A percentile compares a stretch with the other conserved stretches of the same genome.
Conservation (phyloP, 2,329 filamentous ascomycete species). For the Macrophomina tecta region DNA sequence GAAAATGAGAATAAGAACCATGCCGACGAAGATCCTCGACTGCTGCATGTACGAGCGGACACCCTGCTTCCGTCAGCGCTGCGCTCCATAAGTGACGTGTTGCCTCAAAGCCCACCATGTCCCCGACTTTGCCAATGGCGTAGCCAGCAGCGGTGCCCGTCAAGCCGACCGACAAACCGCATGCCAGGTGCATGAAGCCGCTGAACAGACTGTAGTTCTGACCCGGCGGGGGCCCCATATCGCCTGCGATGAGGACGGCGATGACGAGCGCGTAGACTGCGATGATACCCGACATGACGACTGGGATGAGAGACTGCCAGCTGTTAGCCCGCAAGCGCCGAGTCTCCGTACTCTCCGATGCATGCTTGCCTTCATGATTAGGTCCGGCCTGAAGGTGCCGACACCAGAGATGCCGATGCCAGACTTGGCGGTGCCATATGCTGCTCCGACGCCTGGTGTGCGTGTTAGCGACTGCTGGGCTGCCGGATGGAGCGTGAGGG, state of each 20-base stretch:
- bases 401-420: conserved; percentile 87
- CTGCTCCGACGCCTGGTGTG: conserved; percentile 70
- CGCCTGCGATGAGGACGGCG: conserved; percentile 91
- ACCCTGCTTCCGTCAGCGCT: conserved; percentile 54
- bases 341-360: conserved; percentile 26
- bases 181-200: conserved; percentile 92
- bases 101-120: conserved; percentile 65
- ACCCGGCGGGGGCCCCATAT: conserved; percentile 74
- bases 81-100: not conserved
- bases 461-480: conserved; percentile 32
- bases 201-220: conserved; percentile 83
- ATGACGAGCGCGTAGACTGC: conserved; percentile 98
- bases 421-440: conserved; percentile 86
- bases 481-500: conserved; percentile 15
- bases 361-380: conserved; percentile 82
- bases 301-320: conserved; percentile 76
- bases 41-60: conserved; percentile 97
- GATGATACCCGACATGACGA: conserved; percentile 99
- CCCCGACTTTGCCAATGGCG: conserved; percentile 93
- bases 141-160: conserved; percentile 49
- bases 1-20: conserved; percentile 98
- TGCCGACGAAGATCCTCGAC: conserved; percentile 94
- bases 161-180: conserved; percentile 76
- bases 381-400: conserved; percentile 81
- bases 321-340: conserved; percentile 7